A percentile compares a stretch with the other conserved stretches of the same genome.
Evolutionary conservation across 345 rosid species (phyloP).

Genomic region (Hypericum androsaemum): DNA sequence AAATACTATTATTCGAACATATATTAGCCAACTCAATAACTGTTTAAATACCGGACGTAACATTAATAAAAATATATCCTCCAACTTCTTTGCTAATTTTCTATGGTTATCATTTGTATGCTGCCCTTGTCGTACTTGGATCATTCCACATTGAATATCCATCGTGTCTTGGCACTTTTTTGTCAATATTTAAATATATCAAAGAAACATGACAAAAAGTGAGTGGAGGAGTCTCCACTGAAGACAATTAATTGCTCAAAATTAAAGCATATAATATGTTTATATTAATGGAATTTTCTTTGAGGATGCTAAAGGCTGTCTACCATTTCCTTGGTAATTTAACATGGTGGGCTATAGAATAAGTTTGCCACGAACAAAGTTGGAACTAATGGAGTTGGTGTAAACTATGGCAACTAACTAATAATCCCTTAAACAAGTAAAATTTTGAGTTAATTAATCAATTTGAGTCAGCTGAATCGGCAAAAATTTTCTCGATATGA

Average conservation of each 20-base stretch:
- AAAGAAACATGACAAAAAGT: conserved; percentile 5
- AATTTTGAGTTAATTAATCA: too few species aligned
- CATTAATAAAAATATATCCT: too few species aligned
- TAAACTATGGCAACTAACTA: not conserved
- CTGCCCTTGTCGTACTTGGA: conserved; percentile 29
- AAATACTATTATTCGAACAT: too few species aligned
- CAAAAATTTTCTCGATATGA: too few species aligned
- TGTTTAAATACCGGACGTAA: too few species aligned
- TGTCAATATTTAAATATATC: not conserved
- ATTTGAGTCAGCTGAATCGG: too few species aligned
- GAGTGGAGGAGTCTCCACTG: conserved; percentile 11
- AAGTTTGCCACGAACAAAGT: not conserved
- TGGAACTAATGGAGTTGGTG: not conserved
- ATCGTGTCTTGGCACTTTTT: not conserved
- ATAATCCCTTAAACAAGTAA: too few species aligned
- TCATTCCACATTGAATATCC: conserved; percentile 13
- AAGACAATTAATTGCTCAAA: not conserved
- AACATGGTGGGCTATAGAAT: too few species aligned
- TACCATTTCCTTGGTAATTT: conserved; percentile 1
- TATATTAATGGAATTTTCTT: not conserved
- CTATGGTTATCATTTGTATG: conserved; percentile 18
- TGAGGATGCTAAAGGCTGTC: conserved; percentile 3
- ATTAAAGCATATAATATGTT: not conserved
- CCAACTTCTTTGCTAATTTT: conserved; percentile 15
- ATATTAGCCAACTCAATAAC: too few species aligned